Evolutionary conservation across 2,329 filamentous ascomycete species (phyloP), one percentile per base, ranked within the genome.

Genomic region (Macrophomina phaseolina): DNA sequence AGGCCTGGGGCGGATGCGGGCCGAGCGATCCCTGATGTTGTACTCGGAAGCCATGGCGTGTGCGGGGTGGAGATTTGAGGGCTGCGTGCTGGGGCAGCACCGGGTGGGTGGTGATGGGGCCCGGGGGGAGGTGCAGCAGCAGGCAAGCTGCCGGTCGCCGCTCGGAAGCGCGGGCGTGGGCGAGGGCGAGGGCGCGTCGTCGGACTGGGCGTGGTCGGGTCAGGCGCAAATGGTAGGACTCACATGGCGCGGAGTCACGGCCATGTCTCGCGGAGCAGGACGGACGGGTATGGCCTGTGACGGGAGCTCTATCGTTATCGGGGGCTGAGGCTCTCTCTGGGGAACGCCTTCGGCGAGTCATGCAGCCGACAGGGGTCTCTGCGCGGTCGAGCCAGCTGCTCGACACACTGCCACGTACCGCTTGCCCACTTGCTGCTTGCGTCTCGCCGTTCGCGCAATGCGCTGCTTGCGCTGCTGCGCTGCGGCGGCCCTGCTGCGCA

Each of bases 301-400:
- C 42, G 58, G 23, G 40, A 62, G 58, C 58, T 62, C 23, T 62
- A 62, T 62, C 58, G 58, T 62, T 62, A 62, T 62, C 58, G 58
- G 58, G 58, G 56, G 56, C 55, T 61, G 58, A 62, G 58, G 58
- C 58, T 62, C 58, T 55, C 52, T 62, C 58, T 62, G 58, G 58
- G 58, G 58, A 62, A 62, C 40, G n/a, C 45, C 30, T 5, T 9
- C 11, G 28, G 58, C 58, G 58, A 62, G 58, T 62, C 58, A 62
- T 62, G 58, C 32, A 36, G 8, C 28, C 38, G 0, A 40, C 56
- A 61, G 56, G 56, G 56, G 56, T 61, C 40, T 16, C 12, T 34
- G 2, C 52, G 46, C 49, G 40, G 45, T 48, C 36, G 42, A 38
- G 32, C 11, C 42, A 16, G 58, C 42, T 12, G 11, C 56, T 36